Percentiles rank a stretch among this genome's conserved stretches.
Conservation (phyloP, 2,329 filamentous ascomycete genomes). For the Chalara sp. region DNA sequence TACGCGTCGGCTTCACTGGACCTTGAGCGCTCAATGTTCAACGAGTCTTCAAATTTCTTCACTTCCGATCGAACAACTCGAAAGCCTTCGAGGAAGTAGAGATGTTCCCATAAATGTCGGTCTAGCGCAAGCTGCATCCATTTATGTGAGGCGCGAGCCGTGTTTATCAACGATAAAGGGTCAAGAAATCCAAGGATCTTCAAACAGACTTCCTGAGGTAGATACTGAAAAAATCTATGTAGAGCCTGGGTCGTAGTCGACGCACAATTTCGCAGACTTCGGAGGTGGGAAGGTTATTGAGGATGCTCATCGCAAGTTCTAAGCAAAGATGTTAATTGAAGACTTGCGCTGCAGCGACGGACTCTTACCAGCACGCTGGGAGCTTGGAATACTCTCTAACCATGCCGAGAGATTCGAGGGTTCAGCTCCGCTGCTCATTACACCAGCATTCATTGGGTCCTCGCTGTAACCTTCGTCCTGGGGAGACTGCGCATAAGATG, state of each 20-base stretch:
- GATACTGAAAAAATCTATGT: slow-evolving; percentile 86
- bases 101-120: slow-evolving; percentile 74
- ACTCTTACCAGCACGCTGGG: slow-evolving; percentile 22
- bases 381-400: slow-evolving; percentile 16
- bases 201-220: slow-evolving; percentile 86
- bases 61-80: slow-evolving; percentile 62
- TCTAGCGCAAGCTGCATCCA: slow-evolving; percentile 83
- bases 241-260: slow-evolving; percentile 72
- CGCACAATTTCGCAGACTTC: slow-evolving; percentile 76
- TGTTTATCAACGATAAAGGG: slow-evolving; percentile 69
- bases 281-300: slow-evolving; percentile 73
- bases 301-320: slow-evolving; percentile 77
- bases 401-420: slow-evolving; percentile 16
- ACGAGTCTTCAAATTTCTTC: slow-evolving; percentile 54
- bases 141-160: slow-evolving; percentile 69
- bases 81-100: slow-evolving; percentile 87
- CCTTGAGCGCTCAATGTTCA: slow-evolving; percentile 23
- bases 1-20: slow-evolving; percentile 28
- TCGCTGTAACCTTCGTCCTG: slow-evolving; percentile 30
- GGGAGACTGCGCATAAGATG: slow-evolving; percentile 19
- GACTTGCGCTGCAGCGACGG: not conserved
- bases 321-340: slow-evolving; percentile 1
- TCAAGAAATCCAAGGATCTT: slow-evolving; percentile 85
- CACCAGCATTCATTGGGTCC: slow-evolving; percentile 22
- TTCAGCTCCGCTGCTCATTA: slow-evolving; percentile 6